phyloP scores from a whole-genome alignment of 306 rosid genomes.

The Castanea crenata region DNA sequence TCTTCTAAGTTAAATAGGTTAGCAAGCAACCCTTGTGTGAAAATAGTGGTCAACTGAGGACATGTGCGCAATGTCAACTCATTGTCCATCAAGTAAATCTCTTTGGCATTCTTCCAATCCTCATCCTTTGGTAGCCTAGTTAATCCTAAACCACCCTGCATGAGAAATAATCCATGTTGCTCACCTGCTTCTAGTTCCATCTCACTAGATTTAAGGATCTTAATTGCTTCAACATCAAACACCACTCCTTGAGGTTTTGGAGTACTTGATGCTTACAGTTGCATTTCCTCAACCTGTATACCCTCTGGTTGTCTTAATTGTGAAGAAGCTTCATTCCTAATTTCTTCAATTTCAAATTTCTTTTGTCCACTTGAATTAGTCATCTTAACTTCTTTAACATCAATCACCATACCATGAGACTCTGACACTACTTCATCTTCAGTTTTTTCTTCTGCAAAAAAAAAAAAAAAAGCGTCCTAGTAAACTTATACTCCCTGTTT shows the following conservation, averaged over 20 bases:
- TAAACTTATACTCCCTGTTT: neutral
- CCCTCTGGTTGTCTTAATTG: too few relatives aligned
- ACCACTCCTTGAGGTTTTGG: neutral
- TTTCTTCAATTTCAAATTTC: neutral
- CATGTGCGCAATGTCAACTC: conserved; percentile 18
- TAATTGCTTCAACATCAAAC: too few relatives aligned
- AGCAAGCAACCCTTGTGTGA: neutral
- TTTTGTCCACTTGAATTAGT: neutral
- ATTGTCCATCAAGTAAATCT: neutral
- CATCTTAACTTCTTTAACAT: too few relatives aligned
- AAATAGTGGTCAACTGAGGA: conserved; percentile 17
- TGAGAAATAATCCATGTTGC: neutral
- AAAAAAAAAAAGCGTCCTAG: neutral
- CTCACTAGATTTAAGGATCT: neutral
- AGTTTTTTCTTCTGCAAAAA: neutral
- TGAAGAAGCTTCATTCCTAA: neutral
- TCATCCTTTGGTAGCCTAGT: neutral
- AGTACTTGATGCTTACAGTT: too few relatives aligned
- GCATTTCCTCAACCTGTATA: too few relatives aligned
- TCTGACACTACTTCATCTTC: neutral
- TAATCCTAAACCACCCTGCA: neutral
- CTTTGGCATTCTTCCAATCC: neutral
- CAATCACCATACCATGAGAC: neutral
- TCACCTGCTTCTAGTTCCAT: too few relatives aligned
- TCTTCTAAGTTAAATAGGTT: neutral